Conservation (phyloP, 2,329 filamentous ascomycete species). For the Decorospora gaudefroyi region DNA sequence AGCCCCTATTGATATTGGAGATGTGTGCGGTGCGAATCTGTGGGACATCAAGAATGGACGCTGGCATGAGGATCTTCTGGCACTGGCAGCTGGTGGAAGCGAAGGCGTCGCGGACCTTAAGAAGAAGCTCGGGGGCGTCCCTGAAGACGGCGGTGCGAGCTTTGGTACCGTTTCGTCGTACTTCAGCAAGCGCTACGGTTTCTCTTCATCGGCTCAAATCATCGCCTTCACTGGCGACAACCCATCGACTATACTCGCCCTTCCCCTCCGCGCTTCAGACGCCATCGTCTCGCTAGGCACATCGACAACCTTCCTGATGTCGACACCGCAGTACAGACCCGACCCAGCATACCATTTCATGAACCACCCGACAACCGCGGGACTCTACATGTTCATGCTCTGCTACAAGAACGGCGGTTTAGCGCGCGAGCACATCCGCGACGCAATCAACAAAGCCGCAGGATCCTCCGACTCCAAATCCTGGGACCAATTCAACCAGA, state of each 20-base stretch:
- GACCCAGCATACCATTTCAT: constrained; percentile 95
- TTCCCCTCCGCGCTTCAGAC: constrained; percentile 84
- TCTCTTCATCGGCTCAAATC: constrained; percentile 73
- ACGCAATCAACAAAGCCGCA: constrained; percentile 67
- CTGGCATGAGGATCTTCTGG: constrained; percentile 77
- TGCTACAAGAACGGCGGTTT: constrained; percentile 99
- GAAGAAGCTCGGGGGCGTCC: constrained; percentile 78
- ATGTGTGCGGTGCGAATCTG: constrained; percentile 95
- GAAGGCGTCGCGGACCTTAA: constrained; percentile 68
- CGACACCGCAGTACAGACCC: constrained; percentile 86
- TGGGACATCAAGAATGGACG: constrained; percentile 80
- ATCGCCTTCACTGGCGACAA: constrained; percentile 95
- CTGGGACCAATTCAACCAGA: constrained; percentile 82
- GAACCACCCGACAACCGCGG: constrained; percentile 89
- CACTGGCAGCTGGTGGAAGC: constrained; percentile 67
- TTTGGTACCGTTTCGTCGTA: constrained; percentile 78
- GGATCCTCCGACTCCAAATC: constrained; percentile 53
- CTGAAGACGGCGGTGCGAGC: constrained; percentile 76
- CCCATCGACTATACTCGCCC: constrained; percentile 87
- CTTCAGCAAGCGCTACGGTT: constrained; percentile 78
- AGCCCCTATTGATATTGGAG: constrained; percentile 89
- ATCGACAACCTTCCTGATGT: constrained; percentile 97
- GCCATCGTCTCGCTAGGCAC: constrained; percentile 95
- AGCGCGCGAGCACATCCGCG: constrained; percentile 85
- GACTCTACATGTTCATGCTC: constrained; percentile 99